These are phyloP conservation scores for Xylariaceae sp. DNA, from an alignment of 2,329 filamentous ascomycete species.

Conservation along the genomic window DNA sequence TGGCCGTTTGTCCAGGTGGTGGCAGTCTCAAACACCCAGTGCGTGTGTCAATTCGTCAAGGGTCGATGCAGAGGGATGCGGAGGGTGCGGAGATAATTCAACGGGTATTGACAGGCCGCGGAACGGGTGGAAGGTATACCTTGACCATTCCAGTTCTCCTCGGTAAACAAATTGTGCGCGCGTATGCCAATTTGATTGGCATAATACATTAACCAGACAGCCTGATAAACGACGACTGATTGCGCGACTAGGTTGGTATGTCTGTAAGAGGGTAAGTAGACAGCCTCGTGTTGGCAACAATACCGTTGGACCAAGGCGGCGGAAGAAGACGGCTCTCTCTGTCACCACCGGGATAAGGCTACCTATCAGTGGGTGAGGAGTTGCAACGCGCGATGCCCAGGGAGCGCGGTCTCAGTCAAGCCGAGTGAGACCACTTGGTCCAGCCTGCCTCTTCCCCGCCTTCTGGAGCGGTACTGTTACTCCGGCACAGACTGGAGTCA, in stretches of 20 bases:
- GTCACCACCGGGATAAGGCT: not conserved
- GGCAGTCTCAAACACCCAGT: not conserved
- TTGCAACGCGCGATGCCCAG: not conserved
- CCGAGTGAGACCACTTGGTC: conserved; percentile 4
- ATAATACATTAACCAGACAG: not conserved
- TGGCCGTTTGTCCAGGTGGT: not conserved
- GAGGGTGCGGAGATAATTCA: conserved; percentile 12
- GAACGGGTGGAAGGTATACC: not conserved
- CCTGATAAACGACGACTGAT: not conserved
- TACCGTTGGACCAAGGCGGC: not conserved
- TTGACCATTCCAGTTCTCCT: not conserved
- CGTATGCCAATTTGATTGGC: conserved; percentile 5
- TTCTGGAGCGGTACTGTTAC: not conserved
- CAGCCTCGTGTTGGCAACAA: not conserved
- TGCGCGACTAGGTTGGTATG: conserved; percentile 7
- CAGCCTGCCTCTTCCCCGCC: conserved; percentile 9
- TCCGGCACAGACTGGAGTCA: conserved; percentile 12
- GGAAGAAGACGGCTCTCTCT: not conserved
- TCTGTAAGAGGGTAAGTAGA: not conserved
- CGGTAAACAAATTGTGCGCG: not conserved
- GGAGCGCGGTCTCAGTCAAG: conserved; percentile 5
- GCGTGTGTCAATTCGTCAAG: not conserved
- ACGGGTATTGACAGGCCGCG: conserved; percentile 1
- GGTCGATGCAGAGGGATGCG: conserved; percentile 8
- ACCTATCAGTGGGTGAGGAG: conserved; percentile 2